Base-by-base conservation (phyloP, 768 basidiomycete genomes). In the Auriscalpium microsporum region DNA sequence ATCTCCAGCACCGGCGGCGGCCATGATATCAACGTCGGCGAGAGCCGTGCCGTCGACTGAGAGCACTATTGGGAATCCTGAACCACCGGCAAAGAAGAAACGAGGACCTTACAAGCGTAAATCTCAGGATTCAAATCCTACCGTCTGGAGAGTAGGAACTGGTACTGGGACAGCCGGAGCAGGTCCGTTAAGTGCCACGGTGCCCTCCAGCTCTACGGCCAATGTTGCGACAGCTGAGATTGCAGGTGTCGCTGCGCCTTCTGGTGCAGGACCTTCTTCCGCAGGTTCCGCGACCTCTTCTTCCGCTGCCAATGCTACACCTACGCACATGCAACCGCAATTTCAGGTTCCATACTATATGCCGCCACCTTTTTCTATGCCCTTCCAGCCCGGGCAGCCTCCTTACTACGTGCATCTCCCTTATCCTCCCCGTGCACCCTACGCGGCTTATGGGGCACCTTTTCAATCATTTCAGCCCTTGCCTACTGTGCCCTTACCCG, bases 331-430 rank as follows among this genome's bases (percentile, higher is more conserved):
- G 23, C 61, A 60, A 21, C 62, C 59, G 3, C 59, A 58, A 19
- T 48, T 55, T 4, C 57, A 56, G 46, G 64, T 68, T 34, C 71
- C 73, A 9, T 76, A 72, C 61, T 75, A 74, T 55, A 62, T 72
- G 62, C 68, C 70, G 10, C 65, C 68, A 10, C 69, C 74, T 1
- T 72, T 68, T 57, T 52, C 64, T n/a, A 62, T 71, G 57, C 64
- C 69, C 13, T 65, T 63, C 8, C 62, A 61, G 19, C 48, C 55
- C 11, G 53, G 49, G 16, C 60, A 58, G 42, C 62, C 60, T n/a
- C 63, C 61, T 34, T 56, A 58, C 57, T 61, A 49, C 46, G 52
- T 55, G 47, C 34, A 65, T 8, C 64, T 65, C 47, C 55, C 64
- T 6, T 66, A 67, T 44, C 45, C 63, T 6, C 48, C 56, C 50